Evolutionary conservation across 2,329 filamentous ascomycete species (phyloP), one percentile per base, ranked within the genome.

Genomic region (Coleophoma crateriformis): DNA sequence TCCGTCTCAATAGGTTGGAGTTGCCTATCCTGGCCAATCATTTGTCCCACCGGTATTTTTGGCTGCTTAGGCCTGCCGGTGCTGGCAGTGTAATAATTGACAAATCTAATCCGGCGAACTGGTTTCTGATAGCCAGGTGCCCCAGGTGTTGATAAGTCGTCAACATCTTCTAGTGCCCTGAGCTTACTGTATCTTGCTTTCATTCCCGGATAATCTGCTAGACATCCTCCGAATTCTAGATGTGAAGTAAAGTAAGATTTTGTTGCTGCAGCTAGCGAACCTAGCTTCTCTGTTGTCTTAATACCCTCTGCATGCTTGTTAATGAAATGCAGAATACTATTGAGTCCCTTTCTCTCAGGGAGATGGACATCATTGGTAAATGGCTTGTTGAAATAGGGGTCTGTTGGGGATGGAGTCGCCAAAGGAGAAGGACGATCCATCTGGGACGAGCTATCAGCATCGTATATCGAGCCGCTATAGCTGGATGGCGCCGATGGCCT

Each of bases 81-180:
- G 56, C 87, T 90, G n/a, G 87, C 79, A 1, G 90, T 95, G 64
- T 92, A 96, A 65, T 95, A 96, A 63, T 96, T 96, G 50, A 89
- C 76, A 60, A 96, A 96, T 14, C 90, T 78, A 11, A 94, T 79
- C 47, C 85, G 74, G 2, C 73, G 70, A 2, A 71, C 70, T 55
- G 39, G 45, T 41, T 49, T 47, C 46, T 60, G 53, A 50, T 59
- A 49, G 14, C 53, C 56, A 49, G 50, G 27, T 15, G 56, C 42
- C 54, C 48, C 41, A 58, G 54, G 45, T 61, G 41, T 47, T 19
- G 56, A 66, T 2, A 77, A 59, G 54, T 85, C 81, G 50, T 88
- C 78, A 4, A 83, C 71, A 61, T 88, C 84, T 63, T 95, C 90
- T 10, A 95, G 70, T 2, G 76, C 79, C 48, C 88, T 78, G 22